A percentile compares a stretch with the other conserved stretches of the same genome.
Evolutionary conservation across 106 monocot genomes (phyloP).

Genomic region (Hemerocallis citrina): DNA sequence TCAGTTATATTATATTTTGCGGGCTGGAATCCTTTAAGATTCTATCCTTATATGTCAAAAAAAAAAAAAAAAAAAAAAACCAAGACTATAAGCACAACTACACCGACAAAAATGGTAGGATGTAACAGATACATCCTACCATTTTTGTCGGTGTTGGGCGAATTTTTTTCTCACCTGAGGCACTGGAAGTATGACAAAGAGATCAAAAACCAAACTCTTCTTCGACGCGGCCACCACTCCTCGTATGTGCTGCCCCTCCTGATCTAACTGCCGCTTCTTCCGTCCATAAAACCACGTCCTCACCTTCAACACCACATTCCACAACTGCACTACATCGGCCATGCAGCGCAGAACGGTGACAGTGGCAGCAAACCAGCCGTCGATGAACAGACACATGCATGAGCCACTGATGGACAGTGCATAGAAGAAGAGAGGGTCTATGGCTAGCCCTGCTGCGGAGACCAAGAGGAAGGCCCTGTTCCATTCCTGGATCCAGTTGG

Average conservation of each 20-base stretch:
- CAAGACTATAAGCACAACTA: too few species aligned
- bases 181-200: constrained; percentile 24
- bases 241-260: neutral
- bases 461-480: constrained; percentile 36
- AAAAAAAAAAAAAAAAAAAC: too few species aligned
- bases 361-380: constrained; percentile 52
- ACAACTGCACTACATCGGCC: constrained; percentile 29
- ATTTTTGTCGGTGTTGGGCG: too few species aligned
- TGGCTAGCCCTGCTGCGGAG: constrained; percentile 31
- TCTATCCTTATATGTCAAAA: too few species aligned
- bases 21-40: too few species aligned
- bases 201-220: constrained; percentile 18
- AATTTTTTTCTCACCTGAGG: constrained; percentile 35
- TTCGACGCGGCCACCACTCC: neutral
- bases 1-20: too few species aligned
- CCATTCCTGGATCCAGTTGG: constrained; percentile 37
- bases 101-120: too few species aligned
- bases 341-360: constrained; percentile 43
- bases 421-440: constrained; percentile 66
- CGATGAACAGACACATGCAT: constrained; percentile 42
- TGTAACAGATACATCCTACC: too few species aligned
- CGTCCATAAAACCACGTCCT: neutral
- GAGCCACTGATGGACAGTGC: constrained; percentile 36
- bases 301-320: constrained; percentile 33
- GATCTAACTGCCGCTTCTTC: neutral